phyloP scores from a whole-genome alignment of 192 early-diverging fungal species.

The Geranomyces michiganensis region DNA sequence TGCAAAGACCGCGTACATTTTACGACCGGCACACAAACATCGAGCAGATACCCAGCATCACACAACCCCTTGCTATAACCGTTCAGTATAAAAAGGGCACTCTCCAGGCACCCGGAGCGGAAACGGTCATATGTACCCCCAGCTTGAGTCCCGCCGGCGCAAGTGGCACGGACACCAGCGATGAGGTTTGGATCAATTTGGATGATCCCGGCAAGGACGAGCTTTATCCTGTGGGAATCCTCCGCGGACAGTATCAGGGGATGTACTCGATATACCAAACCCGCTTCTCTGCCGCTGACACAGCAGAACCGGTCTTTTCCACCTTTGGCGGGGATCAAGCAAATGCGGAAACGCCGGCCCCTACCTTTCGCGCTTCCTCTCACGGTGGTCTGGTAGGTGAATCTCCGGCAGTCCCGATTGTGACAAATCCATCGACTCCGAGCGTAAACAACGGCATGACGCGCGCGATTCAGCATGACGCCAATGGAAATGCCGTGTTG shows the following conservation, averaged over 20 bases:
- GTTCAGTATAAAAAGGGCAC: constrained; percentile 37
- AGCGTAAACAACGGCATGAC: background rate
- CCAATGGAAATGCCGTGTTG: background rate
- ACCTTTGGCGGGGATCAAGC: background rate
- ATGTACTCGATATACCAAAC: constrained; percentile 38
- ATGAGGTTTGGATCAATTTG: constrained; percentile 11
- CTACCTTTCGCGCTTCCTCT: background rate
- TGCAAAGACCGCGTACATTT: constrained; percentile 35
- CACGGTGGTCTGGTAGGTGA: background rate
- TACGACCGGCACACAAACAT: constrained; percentile 54
- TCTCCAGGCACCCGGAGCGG: constrained; percentile 8
- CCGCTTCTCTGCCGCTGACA: background rate
- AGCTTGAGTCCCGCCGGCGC: background rate
- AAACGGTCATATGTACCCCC: constrained; percentile 9
- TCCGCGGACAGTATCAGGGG: constrained; percentile 55
- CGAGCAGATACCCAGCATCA: constrained; percentile 47
- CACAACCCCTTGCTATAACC: constrained; percentile 41
- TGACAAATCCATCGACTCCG: background rate
- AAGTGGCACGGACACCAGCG: background rate
- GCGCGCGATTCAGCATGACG: background rate
- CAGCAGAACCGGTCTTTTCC: background rate
- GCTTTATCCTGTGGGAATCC: constrained; percentile 50
- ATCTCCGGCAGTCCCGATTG: background rate
- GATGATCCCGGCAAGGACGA: constrained; percentile 2
- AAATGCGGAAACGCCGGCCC: background rate